Base-by-base conservation (phyloP, 2,329 filamentous ascomycete species). In the Cadophora malorum region DNA sequence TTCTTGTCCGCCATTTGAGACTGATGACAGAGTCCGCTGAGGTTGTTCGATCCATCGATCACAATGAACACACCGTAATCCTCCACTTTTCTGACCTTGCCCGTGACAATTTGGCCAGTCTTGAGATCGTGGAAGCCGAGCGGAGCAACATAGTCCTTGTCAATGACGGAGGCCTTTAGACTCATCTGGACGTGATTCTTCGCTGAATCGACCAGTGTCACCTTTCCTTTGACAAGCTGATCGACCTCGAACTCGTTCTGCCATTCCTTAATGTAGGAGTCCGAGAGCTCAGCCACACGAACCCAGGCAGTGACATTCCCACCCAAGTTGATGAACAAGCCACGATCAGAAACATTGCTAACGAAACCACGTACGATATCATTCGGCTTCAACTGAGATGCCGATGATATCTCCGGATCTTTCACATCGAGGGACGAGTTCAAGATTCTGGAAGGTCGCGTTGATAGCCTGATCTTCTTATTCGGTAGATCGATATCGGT, bases 51-150 rank as follows among this genome's bases (percentile, higher is more conserved):
- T 69, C 91, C 89, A 78, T 97, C 93, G 23, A 99, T 83, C 53
- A 96, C 88, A 74, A 99, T 91, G 79, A 99, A 99, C 5, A 95
- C 95, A 72, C 96, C 96, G 78, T 94, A 99, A 38, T 97, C 92
- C 76, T 97, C 93, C 1, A 98, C 94, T 80, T 96, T 97, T 74
- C 94, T 90, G 66, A 99, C 88, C 77, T 93, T 97, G 60, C 94
- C 96, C 14, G 92, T 97, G 41, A 99, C 86, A 38, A 94, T 82
- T 79, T 97, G 92, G 7, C 94, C 94, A 70, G 86, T 82, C 76
- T 91, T 88, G 66, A 98, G 83, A 73, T 97, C 92, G n/a, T 85
- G 84, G 70, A 95, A 91, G 0, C 86, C 90, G n/a, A 90, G 79
- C 1, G 88, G 90, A 25, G 91, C 87, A 55, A 88, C 87, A 79